Percentiles rank a stretch among this genome's conserved stretches.
Evolutionary conservation across 2,329 filamentous ascomycete species (phyloP).

Genomic region (Xylariomycetidae sp.): DNA sequence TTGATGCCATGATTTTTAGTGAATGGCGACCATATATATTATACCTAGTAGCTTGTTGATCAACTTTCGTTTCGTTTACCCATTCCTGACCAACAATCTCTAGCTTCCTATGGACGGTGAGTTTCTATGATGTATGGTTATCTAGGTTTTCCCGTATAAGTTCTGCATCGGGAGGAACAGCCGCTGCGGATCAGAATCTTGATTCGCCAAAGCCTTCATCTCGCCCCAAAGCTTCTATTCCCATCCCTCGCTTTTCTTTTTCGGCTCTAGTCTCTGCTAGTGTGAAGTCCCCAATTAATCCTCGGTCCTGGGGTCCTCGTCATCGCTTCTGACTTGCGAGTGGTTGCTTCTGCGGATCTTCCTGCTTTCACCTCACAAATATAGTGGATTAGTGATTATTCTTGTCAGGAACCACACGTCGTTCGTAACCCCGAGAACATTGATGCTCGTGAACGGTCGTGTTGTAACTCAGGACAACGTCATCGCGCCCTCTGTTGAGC

Average conservation of each 20-base stretch:
- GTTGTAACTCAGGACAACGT: slow-evolving; percentile 5
- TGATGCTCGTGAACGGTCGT: slow-evolving; percentile 4
- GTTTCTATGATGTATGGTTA: too few relatives aligned
- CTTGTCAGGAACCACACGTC: slow-evolving; percentile 7
- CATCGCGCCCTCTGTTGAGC: slow-evolving; percentile 3
- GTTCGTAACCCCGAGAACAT: slow-evolving; percentile 12
- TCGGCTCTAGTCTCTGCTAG: neutral
- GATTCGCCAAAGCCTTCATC: neutral
- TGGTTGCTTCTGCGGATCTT: too few relatives aligned
- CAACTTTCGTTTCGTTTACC: too few relatives aligned
- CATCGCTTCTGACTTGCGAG: too few relatives aligned
- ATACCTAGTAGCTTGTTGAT: too few relatives aligned
- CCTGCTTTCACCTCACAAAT: slow-evolving; percentile 4
- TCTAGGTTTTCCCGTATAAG: too few relatives aligned
- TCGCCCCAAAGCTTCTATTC: neutral
- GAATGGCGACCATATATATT: too few relatives aligned
- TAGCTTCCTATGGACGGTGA: too few relatives aligned
- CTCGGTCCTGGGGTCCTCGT: neutral
- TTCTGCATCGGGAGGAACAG: too few relatives aligned
- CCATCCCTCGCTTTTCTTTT: neutral
- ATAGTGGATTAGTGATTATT: slow-evolving; percentile 14
- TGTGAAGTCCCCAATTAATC: neutral
- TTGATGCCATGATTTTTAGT: too few relatives aligned
- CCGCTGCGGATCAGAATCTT: too few relatives aligned
- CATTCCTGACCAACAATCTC: too few relatives aligned